phyloP scores from a whole-genome alignment of 2,329 filamentous ascomycete genomes.

The Mariannaea elegans region DNA sequence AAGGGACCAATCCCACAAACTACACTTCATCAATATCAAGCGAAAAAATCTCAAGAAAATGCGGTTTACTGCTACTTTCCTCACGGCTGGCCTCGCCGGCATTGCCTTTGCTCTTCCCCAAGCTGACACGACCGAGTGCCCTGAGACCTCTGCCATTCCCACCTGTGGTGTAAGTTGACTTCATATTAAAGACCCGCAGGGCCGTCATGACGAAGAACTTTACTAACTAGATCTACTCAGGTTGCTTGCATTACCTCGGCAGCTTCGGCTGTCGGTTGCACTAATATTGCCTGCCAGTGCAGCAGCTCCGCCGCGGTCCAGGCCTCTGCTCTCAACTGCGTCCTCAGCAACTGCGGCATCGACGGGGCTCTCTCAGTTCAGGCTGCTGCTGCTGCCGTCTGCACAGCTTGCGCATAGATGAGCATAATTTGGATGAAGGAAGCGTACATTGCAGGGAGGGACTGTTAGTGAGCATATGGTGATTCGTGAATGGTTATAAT shows the following conservation, averaged over 20 bases:
- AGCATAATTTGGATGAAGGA: neutral
- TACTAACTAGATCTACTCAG: conserved; percentile 4
- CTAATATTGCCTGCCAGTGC: conserved; percentile 29
- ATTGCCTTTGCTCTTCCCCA: conserved; percentile 26
- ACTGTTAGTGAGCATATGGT: neutral
- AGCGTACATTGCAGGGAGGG: neutral
- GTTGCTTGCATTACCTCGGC: conserved; percentile 30
- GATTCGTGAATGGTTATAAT: neutral
- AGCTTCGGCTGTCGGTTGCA: conserved; percentile 28
- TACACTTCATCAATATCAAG: neutral
- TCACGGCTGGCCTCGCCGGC: conserved; percentile 21
- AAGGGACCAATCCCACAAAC: neutral
- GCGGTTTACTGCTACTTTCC: conserved; percentile 25
- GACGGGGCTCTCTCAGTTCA: conserved; percentile 21
- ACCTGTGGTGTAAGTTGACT: conserved; percentile 27
- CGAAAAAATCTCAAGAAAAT: neutral
- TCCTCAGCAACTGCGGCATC: conserved; percentile 29
- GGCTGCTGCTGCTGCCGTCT: conserved; percentile 29
- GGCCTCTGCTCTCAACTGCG: conserved; percentile 28
- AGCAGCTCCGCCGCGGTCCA: conserved; percentile 26
- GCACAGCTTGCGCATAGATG: conserved; percentile 28
- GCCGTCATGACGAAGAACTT: too few relatives aligned
- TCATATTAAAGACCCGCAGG: neutral
- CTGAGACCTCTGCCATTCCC: conserved; percentile 31
- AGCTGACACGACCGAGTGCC: conserved; percentile 25